Base-by-base conservation (phyloP, 192 early-diverging fungal species). In the Kappamyces sp. region DNA sequence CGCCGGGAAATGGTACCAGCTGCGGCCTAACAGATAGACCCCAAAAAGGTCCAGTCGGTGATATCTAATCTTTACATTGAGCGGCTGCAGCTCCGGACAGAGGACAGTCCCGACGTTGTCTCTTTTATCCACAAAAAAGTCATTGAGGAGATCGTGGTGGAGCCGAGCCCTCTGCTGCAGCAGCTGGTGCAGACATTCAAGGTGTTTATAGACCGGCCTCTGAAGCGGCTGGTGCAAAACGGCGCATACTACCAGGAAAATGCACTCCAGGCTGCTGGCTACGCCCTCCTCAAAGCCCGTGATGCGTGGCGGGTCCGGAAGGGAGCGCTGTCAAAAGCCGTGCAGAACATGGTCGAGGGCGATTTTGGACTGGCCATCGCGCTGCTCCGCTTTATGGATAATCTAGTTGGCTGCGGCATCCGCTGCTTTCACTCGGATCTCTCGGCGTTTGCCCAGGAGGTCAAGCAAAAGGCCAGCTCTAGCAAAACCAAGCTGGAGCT, bases 51-150 rank as follows among this genome's bases (percentile, higher is more conserved):
- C 2, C 84, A 89, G 51, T 68, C 76, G 6, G 85, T 97, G 9
- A 66, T 97, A 2, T 62, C 76, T 8, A 88, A 90, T 44, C 70
- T 94, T 33, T 79, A 83, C 37, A 91, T 94, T 40, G 70, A 82
- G 23, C 77, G 83, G 37, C 86, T 93, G 23, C 88, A 93, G 67
- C 72, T 92, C 40, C 74, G 94, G 15, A 92, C 91, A 1, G 94
- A 97, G 63, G 92, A 92, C 51, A 89, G 86, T 1, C 66, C 86
- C 44, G 94, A 97, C 60, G 79, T 97, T 3, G 76, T 73, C 40
- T 77, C 78, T 2, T 94, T 86, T 61, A 83, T 84, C 1, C 82
- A 84, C 60, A 80, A 83, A 33, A 77, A 87, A 1, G 72, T 38
- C 0, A 68, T 89, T 23, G 82, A 90, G n/a, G 75, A 77, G 32